Evolutionary conservation across 1,284 basidiomycete genomes (phyloP).

Genomic region (Trametes sp.): DNA sequence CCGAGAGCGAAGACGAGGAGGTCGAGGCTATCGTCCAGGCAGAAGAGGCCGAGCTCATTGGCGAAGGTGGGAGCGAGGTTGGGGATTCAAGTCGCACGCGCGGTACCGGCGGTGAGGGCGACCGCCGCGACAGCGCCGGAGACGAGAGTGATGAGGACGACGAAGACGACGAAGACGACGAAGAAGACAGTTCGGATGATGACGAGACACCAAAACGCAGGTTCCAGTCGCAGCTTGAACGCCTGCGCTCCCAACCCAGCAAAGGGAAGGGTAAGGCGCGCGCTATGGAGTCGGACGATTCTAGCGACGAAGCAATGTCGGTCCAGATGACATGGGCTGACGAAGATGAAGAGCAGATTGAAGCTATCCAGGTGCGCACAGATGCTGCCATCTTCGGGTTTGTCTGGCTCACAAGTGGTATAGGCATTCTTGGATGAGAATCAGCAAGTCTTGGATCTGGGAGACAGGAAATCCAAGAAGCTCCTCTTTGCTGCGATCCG

Average conservation of each 20-base stretch:
- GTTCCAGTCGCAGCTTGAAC: constrained; percentile 62
- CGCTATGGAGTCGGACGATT: constrained; percentile 31
- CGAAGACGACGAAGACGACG: constrained; percentile 37
- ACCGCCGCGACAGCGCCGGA: background rate
- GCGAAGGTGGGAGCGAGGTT: constrained; percentile 8
- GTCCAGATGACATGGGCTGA: constrained; percentile 60
- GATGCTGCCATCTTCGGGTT: background rate
- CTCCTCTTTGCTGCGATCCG: constrained; percentile 69
- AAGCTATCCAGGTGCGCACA: constrained; percentile 62
- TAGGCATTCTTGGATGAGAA: constrained; percentile 58
- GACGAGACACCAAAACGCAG: constrained; percentile 54
- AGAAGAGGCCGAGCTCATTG: constrained; percentile 45
- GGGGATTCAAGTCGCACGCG: background rate
- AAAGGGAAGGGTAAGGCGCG: constrained; percentile 56
- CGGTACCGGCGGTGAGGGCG: background rate
- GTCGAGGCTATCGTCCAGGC: constrained; percentile 36
- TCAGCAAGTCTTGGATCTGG: constrained; percentile 44
- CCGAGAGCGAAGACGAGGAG: constrained; percentile 36
- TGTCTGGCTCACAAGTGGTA: background rate
- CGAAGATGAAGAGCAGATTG: constrained; percentile 69
- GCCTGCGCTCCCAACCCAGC: constrained; percentile 45
- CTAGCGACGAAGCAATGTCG: constrained; percentile 40
- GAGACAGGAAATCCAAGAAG: constrained; percentile 61
- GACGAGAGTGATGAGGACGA: constrained; percentile 34
- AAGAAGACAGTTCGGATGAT: constrained; percentile 46